Base-by-base conservation (phyloP, 352 stramenopile genomes). In the Globisporangium middletonii region DNA sequence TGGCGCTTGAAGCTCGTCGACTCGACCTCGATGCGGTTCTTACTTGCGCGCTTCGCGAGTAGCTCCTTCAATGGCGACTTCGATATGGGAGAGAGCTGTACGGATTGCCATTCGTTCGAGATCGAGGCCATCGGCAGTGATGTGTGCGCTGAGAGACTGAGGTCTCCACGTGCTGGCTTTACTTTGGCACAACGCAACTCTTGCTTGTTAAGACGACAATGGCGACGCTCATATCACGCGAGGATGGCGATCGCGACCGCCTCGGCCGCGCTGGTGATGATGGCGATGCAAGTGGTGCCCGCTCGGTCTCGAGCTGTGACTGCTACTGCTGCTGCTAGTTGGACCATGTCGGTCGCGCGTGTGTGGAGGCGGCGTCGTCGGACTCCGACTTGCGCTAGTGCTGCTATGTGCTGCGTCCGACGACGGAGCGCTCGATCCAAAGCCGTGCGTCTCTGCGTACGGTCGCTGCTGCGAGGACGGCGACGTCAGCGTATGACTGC, bases 231-330 rank as follows among this genome's bases (percentile, higher is more conserved):
- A 15, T 48, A 48, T 47, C 37, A 27, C n/a, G n/a, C 37, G 50
- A 6, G 37, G 23, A 30, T 45, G 50, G 18, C 50, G 33, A 26
- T 43, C 33, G 11, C 35, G 33, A 3, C 42, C 26, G 30, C 58
- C 58, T 13, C 43, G 43, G 23, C 43, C n/a, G 33, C 58, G 58
- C 26, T 59, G 51, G 26, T 53, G 58, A 41, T 64, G 58, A 12
- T 64, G 51, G 18, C 52, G 50, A 49, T 64, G 52, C 35, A 64
- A 38, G 26, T 64, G 52, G 26, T 64, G 52, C 1, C 58, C 51
- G 9, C 50, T 51, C 18, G 42, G 44, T 46, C 58, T 59, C 28
- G 51, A 50, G 16, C 5, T 55, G 9, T 50, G 15, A n/a, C 19
- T 44, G n/a, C 30, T 41, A 6, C 15, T 41, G 18, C 8, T 50